These are phyloP conservation scores for Allantophomopsis cytisporea DNA, from an alignment of 2,329 filamentous ascomycete genomes.

Conservation along the genomic window DNA sequence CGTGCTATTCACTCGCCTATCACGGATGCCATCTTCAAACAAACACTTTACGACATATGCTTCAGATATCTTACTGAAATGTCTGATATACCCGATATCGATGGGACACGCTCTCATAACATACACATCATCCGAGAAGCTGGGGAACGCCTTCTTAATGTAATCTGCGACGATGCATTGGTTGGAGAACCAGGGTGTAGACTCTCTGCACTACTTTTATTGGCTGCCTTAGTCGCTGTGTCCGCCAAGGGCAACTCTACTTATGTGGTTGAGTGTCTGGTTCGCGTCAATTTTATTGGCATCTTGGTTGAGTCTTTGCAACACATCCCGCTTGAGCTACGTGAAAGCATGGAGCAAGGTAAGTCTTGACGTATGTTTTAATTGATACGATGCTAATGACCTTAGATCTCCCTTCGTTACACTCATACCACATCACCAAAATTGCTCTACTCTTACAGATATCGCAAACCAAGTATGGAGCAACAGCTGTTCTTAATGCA, in stretches of 20 bases:
- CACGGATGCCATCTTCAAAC: conserved; percentile 57
- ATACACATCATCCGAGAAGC: conserved; percentile 64
- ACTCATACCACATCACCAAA: conserved; percentile 48
- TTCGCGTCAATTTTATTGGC: conserved; percentile 79
- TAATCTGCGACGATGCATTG: conserved; percentile 87
- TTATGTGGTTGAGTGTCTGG: conserved; percentile 66
- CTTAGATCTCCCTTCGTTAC: conserved; percentile 21
- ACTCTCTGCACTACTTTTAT: conserved; percentile 72
- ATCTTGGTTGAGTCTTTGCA: conserved; percentile 82
- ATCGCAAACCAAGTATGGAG: conserved; percentile 72
- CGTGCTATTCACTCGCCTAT: conserved; percentile 65
- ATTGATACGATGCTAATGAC: neutral
- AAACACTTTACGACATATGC: conserved; percentile 84
- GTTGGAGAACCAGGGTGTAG: conserved; percentile 71
- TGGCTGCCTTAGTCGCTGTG: conserved; percentile 64
- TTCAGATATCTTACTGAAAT: conserved; percentile 73
- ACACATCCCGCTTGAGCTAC: conserved; percentile 60
- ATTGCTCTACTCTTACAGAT: conserved; percentile 74
- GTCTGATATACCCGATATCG: conserved; percentile 34
- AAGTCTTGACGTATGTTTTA: conserved; percentile 13
- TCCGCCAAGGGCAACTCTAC: conserved; percentile 58
- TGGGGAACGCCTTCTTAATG: conserved; percentile 70
- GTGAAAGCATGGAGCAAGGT: conserved; percentile 42
- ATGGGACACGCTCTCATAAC: conserved; percentile 32
- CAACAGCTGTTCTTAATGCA: conserved; percentile 75